A percentile compares a stretch with the other conserved stretches of the same genome.
phyloP scores from a whole-genome alignment of 2,329 filamentous ascomycete genomes.

The Fusarium hainanense region DNA sequence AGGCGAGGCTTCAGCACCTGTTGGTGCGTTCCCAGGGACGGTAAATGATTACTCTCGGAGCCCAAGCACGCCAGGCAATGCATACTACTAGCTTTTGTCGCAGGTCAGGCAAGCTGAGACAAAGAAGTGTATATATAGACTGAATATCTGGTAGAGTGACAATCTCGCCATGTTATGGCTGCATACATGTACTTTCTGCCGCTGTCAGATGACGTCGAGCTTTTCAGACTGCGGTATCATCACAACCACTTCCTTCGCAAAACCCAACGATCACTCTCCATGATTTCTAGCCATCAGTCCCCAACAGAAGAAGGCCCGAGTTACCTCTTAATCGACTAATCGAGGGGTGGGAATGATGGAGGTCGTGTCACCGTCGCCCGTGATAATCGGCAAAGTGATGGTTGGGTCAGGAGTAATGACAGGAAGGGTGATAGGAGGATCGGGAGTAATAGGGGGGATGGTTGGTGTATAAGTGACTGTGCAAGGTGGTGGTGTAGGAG shows the following conservation, averaged over 20 bases:
- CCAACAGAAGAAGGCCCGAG: neutral
- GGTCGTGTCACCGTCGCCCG: neutral
- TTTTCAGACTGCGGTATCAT: neutral
- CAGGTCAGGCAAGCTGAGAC: too few species aligned
- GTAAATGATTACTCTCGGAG: constrained; percentile 52
- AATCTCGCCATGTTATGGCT: neutral
- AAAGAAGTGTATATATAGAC: neutral
- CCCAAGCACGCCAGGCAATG: constrained; percentile 49
- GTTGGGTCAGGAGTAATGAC: constrained; percentile 5
- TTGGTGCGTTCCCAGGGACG: constrained; percentile 64
- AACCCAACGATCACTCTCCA: neutral
- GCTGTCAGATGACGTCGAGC: neutral
- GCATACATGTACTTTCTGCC: neutral
- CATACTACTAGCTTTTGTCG: constrained; percentile 51
- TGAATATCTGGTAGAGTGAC: neutral
- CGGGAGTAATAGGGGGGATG: neutral
- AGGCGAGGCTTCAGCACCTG: constrained; percentile 49
- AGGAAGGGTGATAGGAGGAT: neutral
- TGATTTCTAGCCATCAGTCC: neutral
- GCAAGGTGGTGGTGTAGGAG: constrained; percentile 40
- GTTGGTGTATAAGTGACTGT: constrained; percentile 33
- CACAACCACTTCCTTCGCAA: neutral
- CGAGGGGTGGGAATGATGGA: neutral
- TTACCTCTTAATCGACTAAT: neutral
- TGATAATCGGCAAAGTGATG: neutral